Evolutionary conservation across 2,329 filamentous ascomycete genomes (phyloP), one percentile per base, ranked within the genome.

Genomic region (Pseudogymnoascus sp.): DNA sequence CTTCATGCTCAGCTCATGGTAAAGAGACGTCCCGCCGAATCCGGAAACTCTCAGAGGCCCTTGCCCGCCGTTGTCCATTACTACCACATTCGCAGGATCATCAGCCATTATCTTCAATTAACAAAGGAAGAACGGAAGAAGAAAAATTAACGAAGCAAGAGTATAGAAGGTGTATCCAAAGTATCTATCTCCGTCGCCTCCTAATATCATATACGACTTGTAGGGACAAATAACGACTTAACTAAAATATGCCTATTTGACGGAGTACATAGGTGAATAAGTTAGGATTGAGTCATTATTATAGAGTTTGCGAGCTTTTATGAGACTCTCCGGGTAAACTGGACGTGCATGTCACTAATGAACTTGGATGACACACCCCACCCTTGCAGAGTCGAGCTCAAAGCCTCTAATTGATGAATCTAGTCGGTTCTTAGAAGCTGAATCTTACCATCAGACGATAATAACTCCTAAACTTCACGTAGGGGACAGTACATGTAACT

Each of bases 21-120:
- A 25, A 33, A 62, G 13, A 25, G 44, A 39, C n/a, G 58, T 58
- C 25, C 35, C 61, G 27, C 48, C 48, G 25, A 62, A 62, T 48
- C 61, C 61, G 39, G 61, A 55, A 35, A 61, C 60, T 33, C 13
- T 12, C 5, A 61, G 17, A 35, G 60, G 42, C 12, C 39, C 17
- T 13, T 27, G 9, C n/a, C 60, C 60, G 21, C 15, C 58, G n/a
- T 61, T 61, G 31, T 58, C 42, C 42, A 61, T 61, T 41, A 8
- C 8, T 41, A 4, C 38, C 15, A 41, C 38, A 17, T 41, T 41
- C 38, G 38, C 3, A 17, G 38, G 38, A 41, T 8, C 3, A 41
- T 41, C 38, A 8, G 38, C 38, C 38, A 41, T 41, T 41, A 41
- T 41, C 38, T 41, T 41, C 7, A 41, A 41, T 41, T 3, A 41